phyloP scores from a whole-genome alignment of 495 filamentous ascomycete species.

The Tuber microsphaerosporum region DNA sequence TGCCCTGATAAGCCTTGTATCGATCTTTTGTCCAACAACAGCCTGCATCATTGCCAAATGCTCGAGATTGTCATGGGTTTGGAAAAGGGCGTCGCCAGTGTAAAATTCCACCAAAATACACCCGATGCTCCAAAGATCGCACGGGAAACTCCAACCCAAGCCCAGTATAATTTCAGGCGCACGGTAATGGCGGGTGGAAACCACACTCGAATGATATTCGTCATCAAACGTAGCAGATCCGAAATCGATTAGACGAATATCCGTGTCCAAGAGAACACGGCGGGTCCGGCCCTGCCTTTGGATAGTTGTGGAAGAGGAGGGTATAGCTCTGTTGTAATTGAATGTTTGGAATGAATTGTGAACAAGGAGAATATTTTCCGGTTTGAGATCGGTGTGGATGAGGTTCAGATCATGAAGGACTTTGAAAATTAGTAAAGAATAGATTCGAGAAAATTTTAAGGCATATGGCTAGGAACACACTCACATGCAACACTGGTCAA shows the following conservation, averaged over 20 bases:
- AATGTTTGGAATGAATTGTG: constrained; percentile 88
- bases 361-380: constrained; percentile 94
- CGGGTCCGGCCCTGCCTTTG: constrained; percentile 74
- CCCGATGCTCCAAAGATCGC: constrained; percentile 98
- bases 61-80: constrained; percentile 96
- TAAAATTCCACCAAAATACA: constrained; percentile 99
- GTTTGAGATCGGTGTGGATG: constrained; percentile 96
- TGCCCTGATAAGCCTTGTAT: constrained; percentile 64
- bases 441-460: neutral
- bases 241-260: constrained; percentile 96
- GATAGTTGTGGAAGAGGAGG: constrained; percentile 74
- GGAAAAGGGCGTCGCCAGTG: constrained; percentile 93
- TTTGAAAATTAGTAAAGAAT: constrained; percentile 43
- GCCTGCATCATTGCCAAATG: constrained; percentile 99
- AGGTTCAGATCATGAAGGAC: constrained; percentile 96
- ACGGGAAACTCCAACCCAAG: constrained; percentile 93
- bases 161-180: constrained; percentile 97
- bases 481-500: constrained; percentile 97
- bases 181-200: constrained; percentile 91
- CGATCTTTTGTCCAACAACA: constrained; percentile 68
- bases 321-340: constrained; percentile 89
- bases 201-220: constrained; percentile 95
- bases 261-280: constrained; percentile 83
- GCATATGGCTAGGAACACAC: constrained; percentile 41
- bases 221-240: constrained; percentile 97